phyloP scores from a whole-genome alignment of 352 stramenopile species.

The Phytophthora parvispora region DNA sequence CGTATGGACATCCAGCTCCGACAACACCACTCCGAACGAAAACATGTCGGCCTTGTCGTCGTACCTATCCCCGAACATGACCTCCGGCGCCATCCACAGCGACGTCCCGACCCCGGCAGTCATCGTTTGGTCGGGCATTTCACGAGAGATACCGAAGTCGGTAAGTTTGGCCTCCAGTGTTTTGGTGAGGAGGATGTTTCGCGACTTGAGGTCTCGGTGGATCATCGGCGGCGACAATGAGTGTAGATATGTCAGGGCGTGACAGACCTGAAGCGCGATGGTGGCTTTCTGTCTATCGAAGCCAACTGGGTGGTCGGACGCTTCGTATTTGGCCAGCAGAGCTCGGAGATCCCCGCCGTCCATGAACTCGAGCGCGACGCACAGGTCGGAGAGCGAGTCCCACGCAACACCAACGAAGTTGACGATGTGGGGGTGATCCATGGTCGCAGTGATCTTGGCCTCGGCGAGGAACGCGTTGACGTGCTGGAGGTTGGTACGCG shows the following conservation, averaged over 20 bases:
- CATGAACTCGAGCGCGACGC: conserved; percentile 55
- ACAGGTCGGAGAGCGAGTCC: conserved; percentile 41
- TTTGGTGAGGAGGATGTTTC: conserved; percentile 55
- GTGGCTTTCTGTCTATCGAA: conserved; percentile 11
- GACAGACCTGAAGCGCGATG: conserved; percentile 42
- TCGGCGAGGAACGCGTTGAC: conserved; percentile 50
- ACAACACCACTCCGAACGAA: no score
- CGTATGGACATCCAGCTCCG: neutral
- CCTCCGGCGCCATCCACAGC: no score
- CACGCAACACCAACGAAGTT: conserved; percentile 60
- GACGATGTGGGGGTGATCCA: conserved; percentile 59
- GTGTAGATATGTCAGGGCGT: conserved; percentile 33
- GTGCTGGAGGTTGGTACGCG: conserved; percentile 14
- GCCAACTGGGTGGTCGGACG: conserved; percentile 12
- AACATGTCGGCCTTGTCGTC: no score
- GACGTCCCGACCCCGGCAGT: conserved; percentile 10
- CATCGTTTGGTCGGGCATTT: conserved; percentile 18
- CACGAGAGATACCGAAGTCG: conserved; percentile 8
- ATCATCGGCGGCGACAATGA: conserved; percentile 30
- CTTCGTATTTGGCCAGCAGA: conserved; percentile 28
- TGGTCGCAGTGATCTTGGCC: conserved; percentile 39
- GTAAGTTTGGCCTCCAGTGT: conserved; percentile 23
- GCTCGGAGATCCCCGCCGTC: conserved; percentile 44
- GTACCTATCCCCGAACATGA: no score
- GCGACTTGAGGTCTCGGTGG: conserved; percentile 63